Base-by-base conservation (phyloP, 495 filamentous ascomycete species). In the Darksidea phi region DNA sequence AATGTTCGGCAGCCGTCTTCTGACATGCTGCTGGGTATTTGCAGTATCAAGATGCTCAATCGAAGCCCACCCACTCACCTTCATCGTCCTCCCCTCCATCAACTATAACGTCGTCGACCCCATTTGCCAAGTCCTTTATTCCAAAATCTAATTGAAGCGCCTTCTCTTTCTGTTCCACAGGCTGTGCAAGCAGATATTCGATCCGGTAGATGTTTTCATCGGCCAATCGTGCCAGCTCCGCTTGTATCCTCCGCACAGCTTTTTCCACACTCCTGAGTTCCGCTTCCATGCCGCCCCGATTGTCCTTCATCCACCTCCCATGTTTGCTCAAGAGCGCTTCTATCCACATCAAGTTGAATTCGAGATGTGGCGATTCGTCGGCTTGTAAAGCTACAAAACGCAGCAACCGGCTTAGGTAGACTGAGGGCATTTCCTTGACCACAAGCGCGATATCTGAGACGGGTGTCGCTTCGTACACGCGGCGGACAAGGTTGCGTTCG, bases 301-400 rank as follows among this genome's bases (percentile, higher is more conserved):
- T 87, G 45, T 93, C 88, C 58, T 88, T 87, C 67, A 97, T 75
- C 78, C 87, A 89, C 18, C 86, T 78, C 26, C 94, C 94, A 72
- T 96, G 94, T 60, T 78, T 82, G 63, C 85, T 85, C 59, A 97
- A 77, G 26, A 97, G 71, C n/a, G 86, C 82, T 71, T 93, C 88
- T 62, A 97, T 86, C 94, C 94, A 98, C 13, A 91, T 71, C 56
- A 98, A 75, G 70, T 93, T 92, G 74, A 96, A 94, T 73, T 98
- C 94, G 18, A 98, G 77, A 76, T 95, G 91, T 1, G 92, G 93
- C 0, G 84, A 90, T 62, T 94, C 87, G 64, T 96, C 92, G n/a
- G 87, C 87, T 61, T 90, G 88, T 45, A 85, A 78, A 3, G 89
- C 89, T n/a, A 97, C 85, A 58, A 92, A 94, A 43, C 90, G 83